Evolutionary conservation across 2,329 filamentous ascomycete species (phyloP), one percentile per base, ranked within the genome.

Genomic region (Exophiala sp.): DNA sequence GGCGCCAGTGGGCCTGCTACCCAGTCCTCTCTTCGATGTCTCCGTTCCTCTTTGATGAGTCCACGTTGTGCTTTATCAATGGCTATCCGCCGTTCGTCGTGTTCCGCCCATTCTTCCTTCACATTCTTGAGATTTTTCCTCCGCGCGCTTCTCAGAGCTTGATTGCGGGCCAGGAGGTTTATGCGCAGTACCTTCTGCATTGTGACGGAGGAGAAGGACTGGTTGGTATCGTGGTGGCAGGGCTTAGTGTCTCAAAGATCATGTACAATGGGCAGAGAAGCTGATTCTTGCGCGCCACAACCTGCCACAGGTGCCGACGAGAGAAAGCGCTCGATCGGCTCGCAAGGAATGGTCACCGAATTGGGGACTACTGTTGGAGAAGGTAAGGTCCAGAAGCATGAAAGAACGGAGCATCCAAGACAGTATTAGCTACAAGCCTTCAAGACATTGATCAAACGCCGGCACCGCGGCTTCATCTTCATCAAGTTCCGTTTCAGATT

Each of bases 1-100:
- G 90, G 89, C 2, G 88, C 84, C 57, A 95, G 65, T 7, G 86
- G 79, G 0, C 90, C 91, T 58, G 88, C 69, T 56, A 84, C 73
- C 81, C 86, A 95, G 66, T 91, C 83, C 65, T 95, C 85, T 53
- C 76, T 78, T 46, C 85, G 78, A 43, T 77, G 74, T 57, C 72
- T 64, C 47, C 79, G 76, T 37, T 79, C 80, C 13, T 64, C 62
- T 56, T 70, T 69, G 53, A 77, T 61, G 50, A 69, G 61, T 58
- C 58, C 57, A 68, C 52, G 45, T 59, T 42, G 50, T 8, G 30
- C 23, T 21, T 51, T 50, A 39, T 49, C 50, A 57, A 56, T 52
- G 55, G 66, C 52, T 60, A 63, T 45, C 37, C 56, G 42, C 49
- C 64, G 51, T 59, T 67, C 55, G 29, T 69, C 62, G 21, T 52